These are phyloP conservation scores for Serendipita indica DNA, from an alignment of 768 basidiomycete genomes.

Conservation along the genomic window DNA sequence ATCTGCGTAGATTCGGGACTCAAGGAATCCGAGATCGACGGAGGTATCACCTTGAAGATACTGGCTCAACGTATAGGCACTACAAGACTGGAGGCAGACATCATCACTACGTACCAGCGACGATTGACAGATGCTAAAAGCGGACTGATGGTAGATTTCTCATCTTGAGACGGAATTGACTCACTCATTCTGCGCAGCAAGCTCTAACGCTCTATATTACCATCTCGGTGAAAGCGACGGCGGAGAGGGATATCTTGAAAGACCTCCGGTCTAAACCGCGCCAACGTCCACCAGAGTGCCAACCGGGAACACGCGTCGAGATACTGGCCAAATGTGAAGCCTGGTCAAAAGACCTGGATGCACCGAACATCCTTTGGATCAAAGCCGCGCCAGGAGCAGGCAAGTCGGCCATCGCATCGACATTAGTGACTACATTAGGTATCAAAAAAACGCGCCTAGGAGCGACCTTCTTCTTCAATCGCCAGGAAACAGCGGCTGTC, in stretches of 20 bases:
- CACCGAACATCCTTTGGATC: conserved; percentile 6
- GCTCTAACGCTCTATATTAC: background rate
- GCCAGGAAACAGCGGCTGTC: background rate
- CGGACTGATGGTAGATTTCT: background rate
- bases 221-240: background rate
- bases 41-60: background rate
- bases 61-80: background rate
- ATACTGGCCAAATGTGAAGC: background rate
- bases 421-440: background rate
- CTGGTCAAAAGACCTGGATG: background rate
- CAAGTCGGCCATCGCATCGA: background rate
- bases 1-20: background rate
- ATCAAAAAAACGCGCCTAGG: background rate
- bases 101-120: background rate
- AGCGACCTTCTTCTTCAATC: background rate
- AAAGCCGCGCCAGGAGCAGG: background rate
- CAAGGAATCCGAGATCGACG: background rate
- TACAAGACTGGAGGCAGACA: background rate
- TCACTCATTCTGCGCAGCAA: background rate
- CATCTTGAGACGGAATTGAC: background rate
- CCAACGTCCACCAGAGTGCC: background rate
- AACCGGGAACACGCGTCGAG: background rate
- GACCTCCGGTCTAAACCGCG: background rate
- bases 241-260: background rate
- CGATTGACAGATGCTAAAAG: background rate